Percentiles rank a stretch among this genome's conserved stretches.
Evolutionary conservation across 805 yeast species (phyloP).

Genomic region (Yarrowia sp.): DNA sequence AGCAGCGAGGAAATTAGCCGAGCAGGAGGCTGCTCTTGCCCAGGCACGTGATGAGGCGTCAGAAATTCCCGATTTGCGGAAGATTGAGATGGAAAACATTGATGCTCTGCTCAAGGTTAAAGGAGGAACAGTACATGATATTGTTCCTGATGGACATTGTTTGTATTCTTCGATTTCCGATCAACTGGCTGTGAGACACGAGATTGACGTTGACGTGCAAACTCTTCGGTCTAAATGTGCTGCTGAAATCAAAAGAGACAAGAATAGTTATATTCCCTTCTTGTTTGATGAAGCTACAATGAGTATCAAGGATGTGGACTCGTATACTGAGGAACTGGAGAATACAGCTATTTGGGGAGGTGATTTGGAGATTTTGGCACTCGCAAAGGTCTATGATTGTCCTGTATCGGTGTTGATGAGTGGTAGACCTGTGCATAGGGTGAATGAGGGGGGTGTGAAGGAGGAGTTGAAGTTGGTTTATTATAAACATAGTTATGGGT

Average conservation of each 20-base stretch:
- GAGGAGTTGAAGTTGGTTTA: slow-evolving; percentile 66
- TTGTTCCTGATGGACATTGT: slow-evolving; percentile 92
- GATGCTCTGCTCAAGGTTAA: slow-evolving; percentile 50
- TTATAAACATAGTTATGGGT: slow-evolving; percentile 79
- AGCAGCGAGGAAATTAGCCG: slow-evolving; percentile 71
- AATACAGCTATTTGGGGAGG: slow-evolving; percentile 95
- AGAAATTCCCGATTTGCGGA: slow-evolving; percentile 61
- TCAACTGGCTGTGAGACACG: slow-evolving; percentile 61
- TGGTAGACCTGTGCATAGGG: slow-evolving; percentile 63
- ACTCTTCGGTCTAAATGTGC: slow-evolving; percentile 67
- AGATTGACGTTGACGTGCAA: slow-evolving; percentile 42
- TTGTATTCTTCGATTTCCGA: slow-evolving; percentile 81
- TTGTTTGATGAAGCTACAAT: slow-evolving; percentile 75
- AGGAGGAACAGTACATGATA: slow-evolving; percentile 59
- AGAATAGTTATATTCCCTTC: slow-evolving; percentile 75
- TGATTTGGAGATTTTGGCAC: slow-evolving; percentile 83
- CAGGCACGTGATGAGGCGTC: slow-evolving; percentile 74
- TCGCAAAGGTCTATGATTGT: slow-evolving; percentile 66
- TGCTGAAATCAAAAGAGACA: slow-evolving; percentile 58
- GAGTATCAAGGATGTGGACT: slow-evolving; percentile 59
- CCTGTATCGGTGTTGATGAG: slow-evolving; percentile 77
- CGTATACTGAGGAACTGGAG: slow-evolving; percentile 66
- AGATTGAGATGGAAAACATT: slow-evolving; percentile 69
- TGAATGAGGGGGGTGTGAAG: slow-evolving; percentile 57
- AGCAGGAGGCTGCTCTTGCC: slow-evolving; percentile 55